Conservation (phyloP, 2,329 filamentous ascomycete genomes). For the Colletotrichum sansevieriae region DNA sequence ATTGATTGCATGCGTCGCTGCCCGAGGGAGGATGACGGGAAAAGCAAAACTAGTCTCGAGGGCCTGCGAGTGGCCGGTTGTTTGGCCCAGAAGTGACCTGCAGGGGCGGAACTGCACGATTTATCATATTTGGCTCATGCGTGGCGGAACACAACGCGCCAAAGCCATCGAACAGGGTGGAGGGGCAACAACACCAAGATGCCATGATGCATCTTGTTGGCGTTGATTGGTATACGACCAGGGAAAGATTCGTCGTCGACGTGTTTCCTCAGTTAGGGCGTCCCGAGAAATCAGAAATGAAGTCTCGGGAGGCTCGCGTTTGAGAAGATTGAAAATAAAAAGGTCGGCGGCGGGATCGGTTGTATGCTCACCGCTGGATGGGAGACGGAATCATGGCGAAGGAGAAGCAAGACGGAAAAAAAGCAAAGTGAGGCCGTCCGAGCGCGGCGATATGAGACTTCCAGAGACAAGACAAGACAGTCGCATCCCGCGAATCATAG, state of each 20-base stretch:
- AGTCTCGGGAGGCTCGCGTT: slow-evolving; percentile 25
- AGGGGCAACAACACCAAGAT: not conserved
- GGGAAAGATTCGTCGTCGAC: not conserved
- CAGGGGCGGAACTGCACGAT: slow-evolving; percentile 30
- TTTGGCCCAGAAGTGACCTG: slow-evolving; percentile 24
- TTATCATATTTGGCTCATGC: slow-evolving; percentile 28
- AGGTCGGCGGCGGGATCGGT: slow-evolving; percentile 15
- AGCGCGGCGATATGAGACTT: slow-evolving; percentile 33
- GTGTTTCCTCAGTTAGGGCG: slow-evolving; percentile 12
- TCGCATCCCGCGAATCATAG: slow-evolving; percentile 28
- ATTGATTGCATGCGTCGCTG: slow-evolving; percentile 41
- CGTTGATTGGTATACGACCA: slow-evolving; percentile 1
- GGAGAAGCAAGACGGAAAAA: slow-evolving; percentile 36
- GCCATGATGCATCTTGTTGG: slow-evolving; percentile 1
- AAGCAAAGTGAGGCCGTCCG: slow-evolving; percentile 32
- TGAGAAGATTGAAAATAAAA: slow-evolving; percentile 10
- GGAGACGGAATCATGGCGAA: slow-evolving; percentile 30
- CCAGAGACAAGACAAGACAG: slow-evolving; percentile 38
- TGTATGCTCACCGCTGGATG: slow-evolving; percentile 35
- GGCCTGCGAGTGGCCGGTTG: slow-evolving; percentile 28
- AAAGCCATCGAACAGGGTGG: slow-evolving; percentile 19
- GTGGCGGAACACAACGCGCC: slow-evolving; percentile 29
- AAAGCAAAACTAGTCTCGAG: slow-evolving; percentile 33
- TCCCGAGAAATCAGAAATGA: slow-evolving; percentile 27
- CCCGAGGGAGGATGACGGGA: slow-evolving; percentile 38